Base-by-base conservation (phyloP, 1,139 yeast species). In the Debaryomyces subglobosus region DNA sequence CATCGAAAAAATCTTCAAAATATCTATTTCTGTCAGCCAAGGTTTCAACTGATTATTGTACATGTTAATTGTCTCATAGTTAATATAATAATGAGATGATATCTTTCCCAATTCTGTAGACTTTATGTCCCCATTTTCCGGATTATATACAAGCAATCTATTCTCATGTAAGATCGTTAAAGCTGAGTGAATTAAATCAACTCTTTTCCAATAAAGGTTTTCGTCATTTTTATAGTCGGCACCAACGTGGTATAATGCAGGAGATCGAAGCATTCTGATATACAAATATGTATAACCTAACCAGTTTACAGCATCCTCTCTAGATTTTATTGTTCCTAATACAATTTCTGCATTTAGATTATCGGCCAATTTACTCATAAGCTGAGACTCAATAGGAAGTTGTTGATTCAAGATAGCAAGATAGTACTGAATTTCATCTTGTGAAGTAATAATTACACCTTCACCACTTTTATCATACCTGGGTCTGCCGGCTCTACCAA, bases 401-500 rank as follows among this genome's bases (percentile, higher is more conserved):
- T 92, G 96, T 55, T 92, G 96, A 63, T 90, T 92, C 56, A 92
- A 73, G 23, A 94, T 79, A 0, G 97, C 96, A 63, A 94, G 75
- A 61, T 91, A 94, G 61, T 91, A 92, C 55, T 89, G 95, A 21
- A 94, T 77, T 59, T 91, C 96, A 16, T 86, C 84, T 53, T 89
- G 95, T 0, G 92, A 79, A 0, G 99, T 94, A 40, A 94, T 90
- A 36, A 94, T 90, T 6, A 94, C 84, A 70, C 99, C 99, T 59
- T 90, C 96, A 61, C 99, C 99, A 60, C 84, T 82, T 30, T 84
- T 84, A 65, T 94, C 99, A 66, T 88, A 94, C 49, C 97, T 77
- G 0, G 99, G 99, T 64, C 99, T 80, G 57, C 99, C 99, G 30
- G 99, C 99, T 71, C 99, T 83, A 39, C 99, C 99, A 25, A 88